Percentiles rank a stretch among this genome's conserved stretches.
These are phyloP conservation scores for Schwanniomyces occidentalis DNA, from an alignment of 805 yeast species.

Conservation along the genomic window DNA sequence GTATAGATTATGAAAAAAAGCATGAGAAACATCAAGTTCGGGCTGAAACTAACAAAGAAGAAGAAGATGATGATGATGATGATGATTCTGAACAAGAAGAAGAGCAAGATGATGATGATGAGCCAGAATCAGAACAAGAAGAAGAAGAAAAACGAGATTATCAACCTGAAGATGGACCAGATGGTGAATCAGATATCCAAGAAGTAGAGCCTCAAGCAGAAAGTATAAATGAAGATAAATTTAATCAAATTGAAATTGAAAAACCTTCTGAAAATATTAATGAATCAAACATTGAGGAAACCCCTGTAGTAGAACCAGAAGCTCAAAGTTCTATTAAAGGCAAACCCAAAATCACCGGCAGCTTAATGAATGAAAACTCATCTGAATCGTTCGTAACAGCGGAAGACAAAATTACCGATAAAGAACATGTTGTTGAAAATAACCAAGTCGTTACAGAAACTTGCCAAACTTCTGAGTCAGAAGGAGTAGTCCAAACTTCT, in stretches of 20 bases:
- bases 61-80: not conserved
- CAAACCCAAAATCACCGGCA: too few species aligned
- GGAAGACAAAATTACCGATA: too few species aligned
- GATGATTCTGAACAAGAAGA: not conserved
- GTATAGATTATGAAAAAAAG: too few species aligned
- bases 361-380: too few species aligned
- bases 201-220: constrained; percentile 5
- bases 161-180: not conserved
- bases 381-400: too few species aligned
- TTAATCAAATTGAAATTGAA: not conserved
- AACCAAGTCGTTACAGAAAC: too few species aligned
- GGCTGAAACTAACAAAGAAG: too few species aligned
- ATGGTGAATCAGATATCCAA: constrained; percentile 2
- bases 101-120: constrained; percentile 1
- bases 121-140: constrained; percentile 7
- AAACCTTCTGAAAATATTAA: not conserved
- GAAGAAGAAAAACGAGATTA: not conserved
- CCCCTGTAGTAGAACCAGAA: not conserved
- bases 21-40: too few species aligned
- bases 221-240: constrained; percentile 6
- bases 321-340: too few species aligned
- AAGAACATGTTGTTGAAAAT: too few species aligned
- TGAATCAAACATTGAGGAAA: not conserved
- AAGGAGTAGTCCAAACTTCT: too few species aligned
- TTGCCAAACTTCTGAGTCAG: constrained; percentile 2